phyloP scores from a whole-genome alignment of 768 basidiomycete genomes.

The Russula compacta region DNA sequence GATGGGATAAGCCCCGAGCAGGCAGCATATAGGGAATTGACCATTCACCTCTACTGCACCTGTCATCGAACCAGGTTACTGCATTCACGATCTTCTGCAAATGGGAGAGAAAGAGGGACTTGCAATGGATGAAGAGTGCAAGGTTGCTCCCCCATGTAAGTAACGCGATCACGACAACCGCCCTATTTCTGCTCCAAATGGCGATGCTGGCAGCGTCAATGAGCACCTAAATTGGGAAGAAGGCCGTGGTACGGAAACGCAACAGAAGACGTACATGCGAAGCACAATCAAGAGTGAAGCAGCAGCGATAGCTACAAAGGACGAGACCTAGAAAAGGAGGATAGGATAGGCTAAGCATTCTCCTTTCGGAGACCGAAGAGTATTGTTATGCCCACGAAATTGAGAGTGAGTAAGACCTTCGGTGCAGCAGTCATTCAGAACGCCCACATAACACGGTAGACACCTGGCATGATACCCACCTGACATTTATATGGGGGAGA shows the following conservation, averaged over 20 bases:
- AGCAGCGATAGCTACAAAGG: background rate
- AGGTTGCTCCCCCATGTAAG: background rate
- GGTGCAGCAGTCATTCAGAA: background rate
- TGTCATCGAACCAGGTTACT: background rate
- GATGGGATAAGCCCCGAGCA: background rate
- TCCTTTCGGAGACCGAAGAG: background rate
- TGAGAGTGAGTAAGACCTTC: background rate
- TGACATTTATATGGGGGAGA: background rate
- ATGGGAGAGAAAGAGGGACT: background rate
- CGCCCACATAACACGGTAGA: background rate
- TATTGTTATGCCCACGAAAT: background rate
- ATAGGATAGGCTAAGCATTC: background rate
- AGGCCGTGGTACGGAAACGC: too few relatives aligned
- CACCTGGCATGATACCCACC: background rate
- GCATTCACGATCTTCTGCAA: too few relatives aligned
- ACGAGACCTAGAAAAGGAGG: background rate
- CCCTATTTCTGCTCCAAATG: background rate
- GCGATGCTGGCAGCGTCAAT: background rate
- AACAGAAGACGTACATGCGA: slow-evolving; percentile 3
- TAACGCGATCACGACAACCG: background rate
- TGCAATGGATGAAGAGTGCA: background rate
- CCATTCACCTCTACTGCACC: background rate
- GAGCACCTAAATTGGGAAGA: background rate
- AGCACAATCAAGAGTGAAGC: slow-evolving; percentile 4
- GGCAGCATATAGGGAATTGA: too few relatives aligned